Base-by-base conservation (phyloP, 768 basidiomycete species). In the Melanogaster broomeanus region DNA sequence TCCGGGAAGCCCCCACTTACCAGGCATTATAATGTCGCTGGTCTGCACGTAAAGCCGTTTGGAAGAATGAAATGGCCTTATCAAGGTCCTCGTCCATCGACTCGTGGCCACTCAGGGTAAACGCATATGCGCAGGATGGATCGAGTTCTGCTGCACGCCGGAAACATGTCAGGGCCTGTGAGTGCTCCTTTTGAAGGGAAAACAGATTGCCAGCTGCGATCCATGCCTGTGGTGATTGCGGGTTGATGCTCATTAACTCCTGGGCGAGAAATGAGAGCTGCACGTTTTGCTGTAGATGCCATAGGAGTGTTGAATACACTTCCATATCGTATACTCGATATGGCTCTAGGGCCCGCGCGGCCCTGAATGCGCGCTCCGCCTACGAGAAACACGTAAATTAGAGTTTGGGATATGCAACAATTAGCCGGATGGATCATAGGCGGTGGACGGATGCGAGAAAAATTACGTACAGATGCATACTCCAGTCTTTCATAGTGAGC, bases 11-110 rank as follows among this genome's bases (percentile, higher is more conserved):
- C 50, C 25, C 34, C 48, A 78, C 90, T 69, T 70, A 97, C 97
- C 97, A 98, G 48, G 97, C 97, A 73, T 97, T 96, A 72, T 98
- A 99, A 72, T 97, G 93, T 72, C 92, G 85, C 63, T 83, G 74
- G 76, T 98, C 94, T 52, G 89, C 87, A 72, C 90, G 84, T 69
- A 99, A 78, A 34, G 96, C 96, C 50, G 83, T 85, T 69, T 97
- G 85, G 68, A 95, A 99, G 76, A 91, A 95, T 54, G 80, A 83
- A 58, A 95, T 85, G 33, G 95, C 94, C 70, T 88, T 86, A 62
- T 96, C 91, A 58, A 93, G 77, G 75, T 98, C 93, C 62, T 98
- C 96, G 72, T 98, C 90, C 61, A 98, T 84, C 27, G 88, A 90
- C 77, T 99, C 97, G 70, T 98, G 95, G 45, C 97, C 97, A 63